A percentile compares a stretch with the other conserved stretches of the same genome.
phyloP scores from a whole-genome alignment of 345 rosid genomes.

The Moringa oleifera region DNA sequence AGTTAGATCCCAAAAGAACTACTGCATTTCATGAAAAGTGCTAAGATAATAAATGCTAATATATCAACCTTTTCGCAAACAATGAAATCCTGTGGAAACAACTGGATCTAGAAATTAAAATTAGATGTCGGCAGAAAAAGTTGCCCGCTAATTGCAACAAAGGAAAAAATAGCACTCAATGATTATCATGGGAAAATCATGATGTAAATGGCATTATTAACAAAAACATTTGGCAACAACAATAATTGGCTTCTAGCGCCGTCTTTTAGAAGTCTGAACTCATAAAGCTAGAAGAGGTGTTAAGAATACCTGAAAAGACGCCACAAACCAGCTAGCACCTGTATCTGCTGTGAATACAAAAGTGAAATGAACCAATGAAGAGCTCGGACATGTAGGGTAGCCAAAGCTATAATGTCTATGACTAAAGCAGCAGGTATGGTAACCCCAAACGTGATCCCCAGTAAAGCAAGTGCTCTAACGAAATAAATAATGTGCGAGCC shows the following conservation, averaged over 20 bases:
- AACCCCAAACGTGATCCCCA: constrained; percentile 68
- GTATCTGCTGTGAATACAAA: constrained; percentile 68
- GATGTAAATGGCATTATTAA: too few species aligned
- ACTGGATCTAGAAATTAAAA: too few species aligned
- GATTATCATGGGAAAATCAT: too few species aligned
- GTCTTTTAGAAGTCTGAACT: not conserved
- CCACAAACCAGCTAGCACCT: constrained; percentile 87
- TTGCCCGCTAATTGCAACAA: not conserved
- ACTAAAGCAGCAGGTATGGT: constrained; percentile 67
- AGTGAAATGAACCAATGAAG: constrained; percentile 73
- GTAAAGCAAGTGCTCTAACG: constrained; percentile 52
- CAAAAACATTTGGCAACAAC: too few species aligned
- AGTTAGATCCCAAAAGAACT: not conserved
- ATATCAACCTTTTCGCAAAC: not conserved
- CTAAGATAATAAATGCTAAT: not conserved
- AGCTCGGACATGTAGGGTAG: constrained; percentile 60
- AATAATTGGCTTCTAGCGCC: too few species aligned
- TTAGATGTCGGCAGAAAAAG: not conserved
- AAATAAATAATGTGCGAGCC: constrained; percentile 49
- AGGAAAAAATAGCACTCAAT: not conserved
- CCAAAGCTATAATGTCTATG: constrained; percentile 51
- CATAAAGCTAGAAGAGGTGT: not conserved
- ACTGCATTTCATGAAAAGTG: not conserved
- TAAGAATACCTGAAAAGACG: constrained; percentile 76
- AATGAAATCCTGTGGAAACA: not conserved